A percentile compares a stretch with the other conserved stretches of the same genome.
phyloP scores from a whole-genome alignment of 441 rosid species.

The Gossypium davidsonii region DNA sequence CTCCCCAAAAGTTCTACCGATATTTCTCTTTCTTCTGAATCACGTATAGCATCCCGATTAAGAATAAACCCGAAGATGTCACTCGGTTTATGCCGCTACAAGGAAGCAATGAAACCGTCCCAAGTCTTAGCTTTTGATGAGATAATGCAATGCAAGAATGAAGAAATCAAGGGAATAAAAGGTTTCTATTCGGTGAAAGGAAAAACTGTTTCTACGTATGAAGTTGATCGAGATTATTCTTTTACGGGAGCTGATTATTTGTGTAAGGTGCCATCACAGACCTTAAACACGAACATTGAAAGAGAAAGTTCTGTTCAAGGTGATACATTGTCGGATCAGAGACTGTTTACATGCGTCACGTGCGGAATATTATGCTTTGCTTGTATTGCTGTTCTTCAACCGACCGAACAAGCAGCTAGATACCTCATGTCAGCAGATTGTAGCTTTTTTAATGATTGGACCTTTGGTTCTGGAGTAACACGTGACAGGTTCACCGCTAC shows the following conservation, averaged over 20 bases:
- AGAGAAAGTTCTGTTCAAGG: constrained; percentile 27
- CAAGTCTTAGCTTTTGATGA: constrained; percentile 33
- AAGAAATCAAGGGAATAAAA: constrained; percentile 32
- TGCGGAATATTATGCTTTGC: constrained; percentile 87
- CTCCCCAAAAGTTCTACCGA: constrained; percentile 76
- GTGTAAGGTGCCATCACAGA: constrained; percentile 13
- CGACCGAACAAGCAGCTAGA: constrained; percentile 73
- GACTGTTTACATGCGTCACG: constrained; percentile 82
- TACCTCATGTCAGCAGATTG: constrained; percentile 89
- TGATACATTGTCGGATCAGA: constrained; percentile 72
- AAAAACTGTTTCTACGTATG: constrained; percentile 55
- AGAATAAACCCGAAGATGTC: constrained; percentile 33
- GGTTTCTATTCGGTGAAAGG: constrained; percentile 48
- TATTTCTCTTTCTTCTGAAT: constrained; percentile 59
- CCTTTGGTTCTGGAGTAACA: constrained; percentile 46
- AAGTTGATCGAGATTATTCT: constrained; percentile 38
- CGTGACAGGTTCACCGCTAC: constrained; percentile 22
- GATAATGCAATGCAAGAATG: constrained; percentile 26
- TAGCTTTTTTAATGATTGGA: constrained; percentile 86
- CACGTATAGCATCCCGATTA: constrained; percentile 63
- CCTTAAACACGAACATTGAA: constrained; percentile 22
- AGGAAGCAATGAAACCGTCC: constrained; percentile 35
- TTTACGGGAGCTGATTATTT: constrained; percentile 26
- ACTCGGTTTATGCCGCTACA: constrained; percentile 30
- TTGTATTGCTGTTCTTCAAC: constrained; percentile 82